Evolutionary conservation across 371 early-diverging fungal species (phyloP).

Genomic region (Rhizopus stolonifer): DNA sequence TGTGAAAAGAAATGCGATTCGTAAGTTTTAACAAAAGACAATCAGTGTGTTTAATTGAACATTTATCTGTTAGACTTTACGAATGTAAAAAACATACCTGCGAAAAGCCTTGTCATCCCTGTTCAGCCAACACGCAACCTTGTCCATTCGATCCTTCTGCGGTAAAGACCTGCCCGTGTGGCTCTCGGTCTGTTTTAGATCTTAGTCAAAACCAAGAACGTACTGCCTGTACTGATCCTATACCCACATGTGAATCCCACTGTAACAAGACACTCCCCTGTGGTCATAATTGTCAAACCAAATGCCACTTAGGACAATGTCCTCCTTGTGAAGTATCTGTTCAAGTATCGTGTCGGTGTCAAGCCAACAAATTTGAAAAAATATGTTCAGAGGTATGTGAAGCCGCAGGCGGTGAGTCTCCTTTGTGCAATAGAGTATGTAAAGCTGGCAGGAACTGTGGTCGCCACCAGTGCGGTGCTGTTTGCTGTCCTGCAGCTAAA

Average conservation of each 20-base stretch:
- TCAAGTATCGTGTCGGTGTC: constrained; percentile 66
- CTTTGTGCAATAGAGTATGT: constrained; percentile 66
- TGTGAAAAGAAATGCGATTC: constrained; percentile 63
- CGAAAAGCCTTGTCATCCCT: constrained; percentile 70
- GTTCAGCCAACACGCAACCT: constrained; percentile 38
- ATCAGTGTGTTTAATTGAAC: background rate
- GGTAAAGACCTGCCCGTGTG: constrained; percentile 83
- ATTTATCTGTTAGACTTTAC: constrained; percentile 30
- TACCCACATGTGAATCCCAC: constrained; percentile 71
- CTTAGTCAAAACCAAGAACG: constrained; percentile 41
- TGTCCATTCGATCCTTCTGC: constrained; percentile 75
- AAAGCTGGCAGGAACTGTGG: constrained; percentile 63
- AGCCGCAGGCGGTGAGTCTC: constrained; percentile 46
- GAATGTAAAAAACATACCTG: constrained; percentile 82
- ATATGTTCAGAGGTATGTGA: constrained; percentile 51
- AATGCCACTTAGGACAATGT: constrained; percentile 79
- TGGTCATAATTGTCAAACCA: constrained; percentile 69
- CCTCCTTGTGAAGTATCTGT: constrained; percentile 59
- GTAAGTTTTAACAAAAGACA: constrained; percentile 27
- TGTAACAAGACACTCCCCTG: constrained; percentile 72
- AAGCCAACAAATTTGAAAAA: constrained; percentile 46
- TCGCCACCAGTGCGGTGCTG: constrained; percentile 59
- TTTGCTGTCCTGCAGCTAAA: constrained; percentile 60
- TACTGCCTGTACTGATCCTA: constrained; percentile 68
- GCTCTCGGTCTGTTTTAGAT: constrained; percentile 40